Base-by-base conservation (phyloP, 208 protist species). In the Crithidia mellificae region DNA sequence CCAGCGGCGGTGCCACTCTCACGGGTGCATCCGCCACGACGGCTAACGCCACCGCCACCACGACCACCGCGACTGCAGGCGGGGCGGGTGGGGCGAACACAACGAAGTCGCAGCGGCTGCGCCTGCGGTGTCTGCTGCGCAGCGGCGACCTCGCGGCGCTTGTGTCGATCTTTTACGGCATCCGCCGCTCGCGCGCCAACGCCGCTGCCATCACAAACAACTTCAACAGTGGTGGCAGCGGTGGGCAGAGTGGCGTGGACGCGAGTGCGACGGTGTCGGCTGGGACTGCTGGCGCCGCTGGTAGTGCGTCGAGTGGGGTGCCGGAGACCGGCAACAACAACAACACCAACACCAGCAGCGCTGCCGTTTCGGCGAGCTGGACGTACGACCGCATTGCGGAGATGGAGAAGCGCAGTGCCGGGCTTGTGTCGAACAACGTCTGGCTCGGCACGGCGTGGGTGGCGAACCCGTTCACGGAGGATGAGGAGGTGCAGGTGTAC, bases 401-500 rank as follows among this genome's bases (percentile, higher is more conserved):
- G 29, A 44, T 84, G 25, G 82, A 92, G 57, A 72, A 65, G 34
- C 80, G 84, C 22, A 77, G 68, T 11, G 67, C 71, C 14, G 53
- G 64, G 15, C 73, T 74, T 5, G 59, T 52, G 29, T 95, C 85
- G 9, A 77, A 83, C 44, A 83, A 78, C 43, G 80, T 90, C 63
- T 95, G 90, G 90, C 74, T 95, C 24, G 90, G 90, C 29, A 92
- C 81, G 9, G 39, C 92, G 9, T 53, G 59, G 30, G 79, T 95
- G 27, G 75, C 77, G 39, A 92, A 89, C 73, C 67, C 72, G 4
- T 74, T 93, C 39, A 91, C 87, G 2, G 75, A 79, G 29, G 85
- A 87, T 38, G 86, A 93, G 66, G 88, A 93, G 59, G 74, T 92
- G 56, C 78, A 93, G 59, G 72, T 93, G 19, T 93, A 93, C 67